These are phyloP conservation scores for Kodamaea arcana DNA, from an alignment of 1,139 yeast species.

Conservation along the genomic window DNA sequence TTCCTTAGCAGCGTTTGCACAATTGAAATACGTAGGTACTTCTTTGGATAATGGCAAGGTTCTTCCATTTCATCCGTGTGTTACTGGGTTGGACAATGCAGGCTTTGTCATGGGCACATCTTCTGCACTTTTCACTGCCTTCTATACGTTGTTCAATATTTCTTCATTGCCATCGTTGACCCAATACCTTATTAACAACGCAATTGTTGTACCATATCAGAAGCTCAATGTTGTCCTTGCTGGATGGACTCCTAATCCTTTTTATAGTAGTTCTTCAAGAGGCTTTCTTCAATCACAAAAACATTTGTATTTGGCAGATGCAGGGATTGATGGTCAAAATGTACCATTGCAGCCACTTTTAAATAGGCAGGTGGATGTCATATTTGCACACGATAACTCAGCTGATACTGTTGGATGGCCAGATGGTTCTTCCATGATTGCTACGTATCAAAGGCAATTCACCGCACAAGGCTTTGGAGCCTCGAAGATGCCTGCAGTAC, in stretches of 20 bases:
- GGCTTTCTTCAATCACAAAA: constrained; percentile 3
- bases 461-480: constrained; percentile 11
- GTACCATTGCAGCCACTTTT: constrained; percentile 17
- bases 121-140: constrained; percentile 21
- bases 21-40: constrained; percentile 32
- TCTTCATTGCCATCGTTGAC: constrained; percentile 17
- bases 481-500: constrained; percentile 16
- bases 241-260: constrained; percentile 17
- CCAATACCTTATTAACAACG: constrained; percentile 38
- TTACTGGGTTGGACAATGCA: constrained; percentile 18
- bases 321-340: constrained; percentile 18
- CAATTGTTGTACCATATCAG: constrained; percentile 7
- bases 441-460: constrained; percentile 17
- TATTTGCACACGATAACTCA: constrained; percentile 17
- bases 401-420: constrained; percentile 16
- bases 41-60: constrained; percentile 27
- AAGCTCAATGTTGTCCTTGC: constrained; percentile 9
- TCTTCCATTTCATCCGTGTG: constrained; percentile 10
- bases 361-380: constrained; percentile 16
- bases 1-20: constrained; percentile 26
- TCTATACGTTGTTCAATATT: constrained; percentile 51
- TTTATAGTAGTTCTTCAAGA: constrained; percentile 13
- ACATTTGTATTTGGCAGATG: constrained; percentile 16
- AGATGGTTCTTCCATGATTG: constrained; percentile 14
- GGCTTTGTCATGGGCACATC: constrained; percentile 19